Evolutionary conservation across 305 asterid genomes (phyloP).

Genomic region (Plantago rigida): DNA sequence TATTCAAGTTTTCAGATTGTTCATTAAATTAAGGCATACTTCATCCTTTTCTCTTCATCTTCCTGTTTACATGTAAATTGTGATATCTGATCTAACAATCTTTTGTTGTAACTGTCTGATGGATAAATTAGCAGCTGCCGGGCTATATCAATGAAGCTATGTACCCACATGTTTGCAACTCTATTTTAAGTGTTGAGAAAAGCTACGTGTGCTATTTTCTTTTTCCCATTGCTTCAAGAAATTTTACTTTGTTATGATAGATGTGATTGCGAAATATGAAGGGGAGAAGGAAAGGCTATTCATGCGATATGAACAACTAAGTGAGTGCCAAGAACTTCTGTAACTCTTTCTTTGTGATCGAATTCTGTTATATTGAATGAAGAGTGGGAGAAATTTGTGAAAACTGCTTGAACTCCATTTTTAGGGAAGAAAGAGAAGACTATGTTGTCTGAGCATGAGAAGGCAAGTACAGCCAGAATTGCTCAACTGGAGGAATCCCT

Average conservation of each 20-base stretch:
- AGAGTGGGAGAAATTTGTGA: constrained; percentile 2
- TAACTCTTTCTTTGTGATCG: constrained; percentile 10
- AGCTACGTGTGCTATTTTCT: background rate
- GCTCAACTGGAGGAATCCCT: constrained; percentile 77
- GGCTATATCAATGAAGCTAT: no score
- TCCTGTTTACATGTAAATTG: no score
- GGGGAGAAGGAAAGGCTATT: constrained; percentile 65
- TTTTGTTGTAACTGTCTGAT: no score
- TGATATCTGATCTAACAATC: no score
- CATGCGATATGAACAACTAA: constrained; percentile 62
- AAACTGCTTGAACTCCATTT: background rate
- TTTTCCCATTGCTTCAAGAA: background rate
- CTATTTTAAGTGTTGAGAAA: no score
- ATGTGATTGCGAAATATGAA: constrained; percentile 60
- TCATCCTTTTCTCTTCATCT: no score
- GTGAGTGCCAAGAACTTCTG: constrained; percentile 39
- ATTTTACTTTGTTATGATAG: constrained; percentile 36
- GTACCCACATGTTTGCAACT: no score
- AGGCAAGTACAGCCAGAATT: constrained; percentile 51
- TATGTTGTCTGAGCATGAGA: constrained; percentile 62
- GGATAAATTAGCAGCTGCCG: no score
- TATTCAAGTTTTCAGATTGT: no score
- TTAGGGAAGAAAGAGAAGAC: constrained; percentile 84
- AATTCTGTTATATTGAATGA: background rate
- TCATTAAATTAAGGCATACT: no score